Base-by-base conservation (phyloP, 495 filamentous ascomycete species). In the Zalerion maritima region DNA sequence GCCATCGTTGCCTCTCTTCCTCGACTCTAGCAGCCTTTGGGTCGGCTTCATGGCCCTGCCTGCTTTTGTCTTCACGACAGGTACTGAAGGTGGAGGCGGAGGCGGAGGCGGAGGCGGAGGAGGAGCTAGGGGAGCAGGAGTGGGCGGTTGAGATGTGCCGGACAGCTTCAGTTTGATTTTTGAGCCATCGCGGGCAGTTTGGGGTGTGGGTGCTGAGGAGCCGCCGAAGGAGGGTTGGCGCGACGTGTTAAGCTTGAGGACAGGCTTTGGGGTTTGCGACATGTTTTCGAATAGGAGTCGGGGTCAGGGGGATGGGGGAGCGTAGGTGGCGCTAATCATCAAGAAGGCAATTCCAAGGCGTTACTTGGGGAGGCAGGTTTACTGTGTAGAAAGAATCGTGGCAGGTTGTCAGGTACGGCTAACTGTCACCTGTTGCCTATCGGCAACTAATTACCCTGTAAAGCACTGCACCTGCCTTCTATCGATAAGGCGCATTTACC, bases 91-190 rank as follows among this genome's bases (percentile, higher is more conserved):
- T 47, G 7, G 49, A 37, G 14, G 41, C 25, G 8, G 31, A 26
- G 34, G 31, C 16, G 18, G 33, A 14, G 15, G 45, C 32, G 11
- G 28, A 21, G 3, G 38, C 28, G 19, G 58, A n/a, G n/a, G n/a
- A n/a, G n/a, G n/a, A n/a, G n/a, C n/a, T n/a, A n/a, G n/a, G n/a
- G n/a, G n/a, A n/a, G n/a, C 52, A 3, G 64, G 62, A 0, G 64
- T 64, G n/a, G 51, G 37, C 2, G 63, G 60, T 26, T 50, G 50
- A 4, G 41, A 47, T 5, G 46, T 55, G 28, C 40, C 46, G 42
- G 38, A 55, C 34, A 73, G 34, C 37, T 65, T 71, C 15, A 77
- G 54, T 40, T 64, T 71, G 28, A 74, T 64, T 46, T 69, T 73
- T 2, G 35, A 37, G 11, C 32, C 40, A 3, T 50, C 55, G 16